A percentile compares a stretch with the other conserved stretches of the same genome.
Evolutionary conservation across 2,329 filamentous ascomycete species (phyloP).

Genomic region (Penicillium occitanis): DNA sequence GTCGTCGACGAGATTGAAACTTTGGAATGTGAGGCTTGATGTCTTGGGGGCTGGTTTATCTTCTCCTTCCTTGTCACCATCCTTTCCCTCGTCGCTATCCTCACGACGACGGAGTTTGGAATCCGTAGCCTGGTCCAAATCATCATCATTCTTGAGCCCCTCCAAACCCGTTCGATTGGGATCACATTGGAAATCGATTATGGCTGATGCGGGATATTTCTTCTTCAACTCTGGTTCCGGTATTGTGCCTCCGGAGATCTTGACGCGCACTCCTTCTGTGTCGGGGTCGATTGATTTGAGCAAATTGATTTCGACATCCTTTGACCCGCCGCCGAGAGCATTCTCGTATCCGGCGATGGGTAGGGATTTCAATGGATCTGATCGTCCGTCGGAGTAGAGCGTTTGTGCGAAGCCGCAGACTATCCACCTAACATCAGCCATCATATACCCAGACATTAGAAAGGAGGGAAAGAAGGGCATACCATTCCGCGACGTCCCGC

Average conservation of each 20-base stretch:
- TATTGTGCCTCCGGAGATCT: slow-evolving; percentile 59
- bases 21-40: slow-evolving; percentile 69
- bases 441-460: neutral
- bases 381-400: slow-evolving; percentile 30
- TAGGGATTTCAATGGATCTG: slow-evolving; percentile 54
- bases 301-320: slow-evolving; percentile 63
- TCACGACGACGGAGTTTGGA: slow-evolving; percentile 2
- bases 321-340: slow-evolving; percentile 47
- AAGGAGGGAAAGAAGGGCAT: slow-evolving; percentile 20
- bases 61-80: neutral
- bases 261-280: slow-evolving; percentile 70
- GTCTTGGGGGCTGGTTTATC: slow-evolving; percentile 38
- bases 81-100: too few species aligned
- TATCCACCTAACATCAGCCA: slow-evolving; percentile 34
- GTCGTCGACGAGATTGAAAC: slow-evolving; percentile 64
- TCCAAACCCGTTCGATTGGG: slow-evolving; percentile 70
- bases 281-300: slow-evolving; percentile 66
- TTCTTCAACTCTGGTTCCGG: slow-evolving; percentile 9
- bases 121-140: slow-evolving; percentile 27
- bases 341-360: slow-evolving; percentile 72
- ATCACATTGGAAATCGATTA: slow-evolving; percentile 86
- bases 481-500: slow-evolving; percentile 39
- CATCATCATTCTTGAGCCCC: slow-evolving; percentile 38
- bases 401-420: slow-evolving; percentile 69
- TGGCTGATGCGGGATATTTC: slow-evolving; percentile 52